Evolutionary conservation across 192 early-diverging fungal genomes (phyloP).

Genomic region (Podila epicladia): DNA sequence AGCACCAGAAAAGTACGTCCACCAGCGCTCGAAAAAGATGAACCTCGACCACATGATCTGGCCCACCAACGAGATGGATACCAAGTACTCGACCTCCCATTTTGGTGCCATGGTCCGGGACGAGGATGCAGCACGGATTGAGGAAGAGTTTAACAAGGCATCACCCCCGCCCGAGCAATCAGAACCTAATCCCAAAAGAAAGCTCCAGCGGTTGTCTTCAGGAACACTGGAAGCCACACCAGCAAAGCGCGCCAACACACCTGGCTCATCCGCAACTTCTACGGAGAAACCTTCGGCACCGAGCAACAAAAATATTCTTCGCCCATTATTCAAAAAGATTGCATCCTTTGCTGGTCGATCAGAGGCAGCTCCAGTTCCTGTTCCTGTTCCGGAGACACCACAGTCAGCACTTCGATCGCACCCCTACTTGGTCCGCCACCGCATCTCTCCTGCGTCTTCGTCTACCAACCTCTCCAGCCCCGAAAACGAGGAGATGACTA

Average conservation of each 20-base stretch:
- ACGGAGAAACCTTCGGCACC: neutral
- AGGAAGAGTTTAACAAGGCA: slow-evolving; percentile 50
- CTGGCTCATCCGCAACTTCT: slow-evolving; percentile 3
- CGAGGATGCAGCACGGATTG: slow-evolving; percentile 47
- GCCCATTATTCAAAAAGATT: slow-evolving; percentile 40
- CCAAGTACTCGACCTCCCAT: slow-evolving; percentile 25
- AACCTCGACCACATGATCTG: slow-evolving; percentile 52
- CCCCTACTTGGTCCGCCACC: slow-evolving; percentile 43
- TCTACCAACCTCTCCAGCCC: slow-evolving; percentile 8
- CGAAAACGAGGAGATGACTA: slow-evolving; percentile 14
- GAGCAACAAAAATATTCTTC: slow-evolving; percentile 38
- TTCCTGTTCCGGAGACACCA: slow-evolving; percentile 22
- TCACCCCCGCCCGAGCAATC: slow-evolving; percentile 37
- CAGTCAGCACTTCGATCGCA: slow-evolving; percentile 28
- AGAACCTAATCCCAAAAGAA: slow-evolving; percentile 47
- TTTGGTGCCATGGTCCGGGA: slow-evolving; percentile 38
- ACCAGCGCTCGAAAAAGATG: slow-evolving; percentile 47
- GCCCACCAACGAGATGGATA: slow-evolving; percentile 49
- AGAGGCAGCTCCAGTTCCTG: slow-evolving; percentile 4
- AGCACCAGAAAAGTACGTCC: slow-evolving; percentile 17
- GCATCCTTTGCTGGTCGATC: slow-evolving; percentile 33
- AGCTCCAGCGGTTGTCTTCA: slow-evolving; percentile 43
- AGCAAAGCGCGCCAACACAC: slow-evolving; percentile 34
- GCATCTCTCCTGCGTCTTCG: slow-evolving; percentile 27
- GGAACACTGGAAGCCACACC: slow-evolving; percentile 32